A percentile compares a stretch with the other conserved stretches of the same genome.
phyloP scores from a whole-genome alignment of 768 basidiomycete species.

The Pleurotus salmoneostramineus region DNA sequence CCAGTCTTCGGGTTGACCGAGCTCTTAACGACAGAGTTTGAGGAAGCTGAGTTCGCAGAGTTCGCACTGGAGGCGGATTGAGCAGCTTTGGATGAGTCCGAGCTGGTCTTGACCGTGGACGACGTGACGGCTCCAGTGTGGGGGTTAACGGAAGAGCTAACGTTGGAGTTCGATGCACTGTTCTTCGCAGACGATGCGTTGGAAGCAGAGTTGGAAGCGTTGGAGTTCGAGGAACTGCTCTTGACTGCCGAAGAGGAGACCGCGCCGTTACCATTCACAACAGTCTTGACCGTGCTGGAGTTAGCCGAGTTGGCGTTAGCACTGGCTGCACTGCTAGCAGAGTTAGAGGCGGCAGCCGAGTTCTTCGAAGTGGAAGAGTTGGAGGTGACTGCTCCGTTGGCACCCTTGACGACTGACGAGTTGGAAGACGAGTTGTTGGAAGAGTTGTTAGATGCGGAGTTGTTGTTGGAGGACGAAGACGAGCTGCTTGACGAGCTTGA shows the following conservation, averaged over 20 bases:
- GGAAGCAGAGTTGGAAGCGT: background rate
- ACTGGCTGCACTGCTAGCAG: background rate
- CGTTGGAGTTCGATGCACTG: background rate
- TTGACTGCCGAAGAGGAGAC: background rate
- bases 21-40: background rate
- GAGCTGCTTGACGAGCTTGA: constrained; percentile 4
- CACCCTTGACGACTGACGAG: background rate
- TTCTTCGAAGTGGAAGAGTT: background rate
- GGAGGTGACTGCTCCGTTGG: constrained; percentile 1
- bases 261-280: constrained; percentile 1
- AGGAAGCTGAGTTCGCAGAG: background rate
- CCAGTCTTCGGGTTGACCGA: background rate
- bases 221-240: background rate
- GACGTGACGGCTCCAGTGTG: constrained; percentile 3
- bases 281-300: constrained; percentile 7
- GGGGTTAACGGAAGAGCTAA: constrained; percentile 3
- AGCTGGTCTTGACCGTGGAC: background rate
- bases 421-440: background rate
- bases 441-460: background rate
- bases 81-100: background rate
- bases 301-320: background rate
- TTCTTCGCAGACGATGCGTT: background rate
- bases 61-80: constrained; percentile 3
- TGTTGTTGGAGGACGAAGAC: background rate
- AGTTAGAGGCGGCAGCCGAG: background rate